Evolutionary conservation across 169 alveolate genomes (phyloP).

Genomic region (Cryptosporidium sp.): DNA sequence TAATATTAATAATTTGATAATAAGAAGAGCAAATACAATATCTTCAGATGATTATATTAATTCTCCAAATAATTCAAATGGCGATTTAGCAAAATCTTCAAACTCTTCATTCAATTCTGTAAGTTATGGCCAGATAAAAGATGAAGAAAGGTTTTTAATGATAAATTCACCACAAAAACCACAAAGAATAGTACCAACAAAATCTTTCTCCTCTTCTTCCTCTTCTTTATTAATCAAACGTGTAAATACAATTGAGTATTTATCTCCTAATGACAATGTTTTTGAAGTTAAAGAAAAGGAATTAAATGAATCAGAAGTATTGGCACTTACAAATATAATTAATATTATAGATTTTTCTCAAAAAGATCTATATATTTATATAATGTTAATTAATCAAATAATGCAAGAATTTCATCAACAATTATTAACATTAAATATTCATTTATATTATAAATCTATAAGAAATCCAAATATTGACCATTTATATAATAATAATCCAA

Average conservation of each 20-base stretch:
- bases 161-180: no score
- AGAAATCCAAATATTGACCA: not conserved
- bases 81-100: not conserved
- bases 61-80: not conserved
- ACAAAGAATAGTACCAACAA: no score
- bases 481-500: slow-evolving; percentile 7
- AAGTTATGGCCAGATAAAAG: not conserved
- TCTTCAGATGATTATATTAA: not conserved
- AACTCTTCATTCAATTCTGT: not conserved
- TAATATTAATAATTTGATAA: no score
- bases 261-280: not conserved
- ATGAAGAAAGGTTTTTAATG: not conserved
- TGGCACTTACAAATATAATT: not conserved
- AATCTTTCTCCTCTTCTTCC: not conserved
- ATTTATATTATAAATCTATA: slow-evolving; percentile 25
- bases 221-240: not conserved
- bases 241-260: slow-evolving; percentile 7
- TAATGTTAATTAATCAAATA: slow-evolving; percentile 9
- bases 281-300: not conserved
- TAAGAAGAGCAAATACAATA: not conserved
- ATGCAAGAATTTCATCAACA: slow-evolving; percentile 37
- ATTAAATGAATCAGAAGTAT: not conserved
- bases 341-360: slow-evolving; percentile 24
- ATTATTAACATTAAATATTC: slow-evolving; percentile 27
- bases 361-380: slow-evolving; percentile 21